Conservation (phyloP, 805 yeast genomes). For the Ogataea dorogensis region DNA sequence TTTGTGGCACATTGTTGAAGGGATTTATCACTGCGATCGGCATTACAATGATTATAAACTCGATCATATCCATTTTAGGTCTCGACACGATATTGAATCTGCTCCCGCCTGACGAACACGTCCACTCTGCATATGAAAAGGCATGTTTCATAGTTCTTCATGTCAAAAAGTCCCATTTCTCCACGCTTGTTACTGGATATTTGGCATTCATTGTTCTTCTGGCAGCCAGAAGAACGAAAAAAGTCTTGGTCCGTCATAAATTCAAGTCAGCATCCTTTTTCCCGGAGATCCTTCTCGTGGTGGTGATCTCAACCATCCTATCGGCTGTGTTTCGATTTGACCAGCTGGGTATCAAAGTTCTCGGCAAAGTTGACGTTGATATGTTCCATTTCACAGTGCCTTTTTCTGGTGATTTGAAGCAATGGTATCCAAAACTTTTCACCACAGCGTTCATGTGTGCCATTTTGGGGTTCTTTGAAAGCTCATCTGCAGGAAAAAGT, state of each 20-base stretch:
- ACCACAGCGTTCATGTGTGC: constrained; percentile 77
- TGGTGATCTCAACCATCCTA: constrained; percentile 55
- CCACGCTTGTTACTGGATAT: constrained; percentile 63
- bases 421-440: constrained; percentile 53
- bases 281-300: constrained; percentile 85
- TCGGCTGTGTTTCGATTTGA: constrained; percentile 49
- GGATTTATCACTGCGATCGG: constrained; percentile 91
- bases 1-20: constrained; percentile 71
- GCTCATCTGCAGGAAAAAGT: constrained; percentile 89
- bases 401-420: constrained; percentile 43
- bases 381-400: constrained; percentile 58
- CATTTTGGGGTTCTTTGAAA: constrained; percentile 85
- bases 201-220: constrained; percentile 47
- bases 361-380: constrained; percentile 64
- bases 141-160: constrained; percentile 53
- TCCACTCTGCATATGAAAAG: constrained; percentile 73
- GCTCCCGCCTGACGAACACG: constrained; percentile 45
- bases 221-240: constrained; percentile 41
- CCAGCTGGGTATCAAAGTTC: constrained; percentile 55
- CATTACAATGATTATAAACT: constrained; percentile 74
- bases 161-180: constrained; percentile 45
- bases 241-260: constrained; percentile 32
- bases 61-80: constrained; percentile 72
- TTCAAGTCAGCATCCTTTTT: constrained; percentile 54
- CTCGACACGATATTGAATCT: constrained; percentile 46